phyloP scores from a whole-genome alignment of 768 basidiomycete species.

The Psilocybe azurescens region DNA sequence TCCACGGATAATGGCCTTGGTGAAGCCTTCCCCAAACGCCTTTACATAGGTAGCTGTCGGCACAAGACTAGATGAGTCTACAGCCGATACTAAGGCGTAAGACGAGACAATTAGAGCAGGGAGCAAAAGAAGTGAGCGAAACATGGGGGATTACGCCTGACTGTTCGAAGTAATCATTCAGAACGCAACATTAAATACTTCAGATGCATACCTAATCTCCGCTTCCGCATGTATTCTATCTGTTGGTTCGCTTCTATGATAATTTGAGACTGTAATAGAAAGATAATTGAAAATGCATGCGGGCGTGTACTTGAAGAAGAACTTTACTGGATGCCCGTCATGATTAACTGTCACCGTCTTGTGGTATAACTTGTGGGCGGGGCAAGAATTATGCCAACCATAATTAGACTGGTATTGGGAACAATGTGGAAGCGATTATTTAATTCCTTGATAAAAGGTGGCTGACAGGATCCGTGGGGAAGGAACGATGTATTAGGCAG shows the following conservation, averaged over 20 bases:
- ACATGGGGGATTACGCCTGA: constrained; percentile 6
- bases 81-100: constrained; percentile 21
- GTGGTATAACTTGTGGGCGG: not conserved
- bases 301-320: not conserved
- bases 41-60: constrained; percentile 19
- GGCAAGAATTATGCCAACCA: not conserved
- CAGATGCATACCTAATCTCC: not conserved
- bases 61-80: constrained; percentile 23
- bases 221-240: not conserved
- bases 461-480: not conserved
- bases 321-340: not conserved
- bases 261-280: not conserved
- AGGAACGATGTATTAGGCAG: not conserved
- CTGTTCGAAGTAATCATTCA: not conserved
- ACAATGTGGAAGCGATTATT: not conserved
- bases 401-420: not conserved
- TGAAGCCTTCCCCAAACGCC: constrained; percentile 23
- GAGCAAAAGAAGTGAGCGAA: constrained; percentile 17
- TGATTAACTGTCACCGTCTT: not conserved
- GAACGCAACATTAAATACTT: not conserved
- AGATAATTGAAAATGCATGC: not conserved
- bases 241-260: not conserved
- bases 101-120: constrained; percentile 16
- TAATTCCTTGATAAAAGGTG: not conserved
- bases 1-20: constrained; percentile 26